Evolutionary conservation across 2,329 filamentous ascomycete genomes (phyloP), one percentile per base, ranked within the genome.

Genomic region (Aspergillus neoniger): DNA sequence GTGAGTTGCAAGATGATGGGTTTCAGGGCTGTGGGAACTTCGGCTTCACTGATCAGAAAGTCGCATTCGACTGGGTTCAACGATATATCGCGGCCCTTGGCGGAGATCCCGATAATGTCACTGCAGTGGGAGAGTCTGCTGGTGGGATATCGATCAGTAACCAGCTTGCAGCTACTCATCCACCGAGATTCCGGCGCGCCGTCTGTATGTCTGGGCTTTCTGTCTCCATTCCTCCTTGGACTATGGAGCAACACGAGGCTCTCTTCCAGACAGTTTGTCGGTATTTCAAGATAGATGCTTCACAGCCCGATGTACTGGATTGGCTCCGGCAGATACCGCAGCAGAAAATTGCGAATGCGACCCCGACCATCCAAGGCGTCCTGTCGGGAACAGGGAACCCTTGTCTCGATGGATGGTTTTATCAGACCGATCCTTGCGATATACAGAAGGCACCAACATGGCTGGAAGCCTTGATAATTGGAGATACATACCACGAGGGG

Each of bases 21-120:
- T 54, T 60, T 43, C 39, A 59, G 10, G 70, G 70, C 0, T 66
- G 65, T 43, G 69, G 69, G 0, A 82, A 82, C 62, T 78, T 78
- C 58, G 76, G 76, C 0, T 69, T 82, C 14, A 68, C 74, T 28
- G 79, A 72, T 48, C 68, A 72, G 53, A 65, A 69, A 30, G 64
- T 71, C 1, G 70, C 66, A 2, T 71, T 77, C 14, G 66, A 72
- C 47, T 78, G 75, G 76, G 69, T 76, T 1, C 67, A 72, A 38
- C 58, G 65, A 14, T 72, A 77, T 55, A 75, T 77, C 32, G 53
- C 55, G 2, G 63, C 56, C 12, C 68, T 78, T 17, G 74, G 74
- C 7, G 76, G 76, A 10, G 71, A 77, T 60, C 59, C 70, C 2
- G 54, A 68, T 1, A 69, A 70, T 10, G 69, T 78, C 57, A 71